A percentile compares a stretch with the other conserved stretches of the same genome.
phyloP scores from a whole-genome alignment of 495 filamentous ascomycete genomes.

The Xylaria nigripes region DNA sequence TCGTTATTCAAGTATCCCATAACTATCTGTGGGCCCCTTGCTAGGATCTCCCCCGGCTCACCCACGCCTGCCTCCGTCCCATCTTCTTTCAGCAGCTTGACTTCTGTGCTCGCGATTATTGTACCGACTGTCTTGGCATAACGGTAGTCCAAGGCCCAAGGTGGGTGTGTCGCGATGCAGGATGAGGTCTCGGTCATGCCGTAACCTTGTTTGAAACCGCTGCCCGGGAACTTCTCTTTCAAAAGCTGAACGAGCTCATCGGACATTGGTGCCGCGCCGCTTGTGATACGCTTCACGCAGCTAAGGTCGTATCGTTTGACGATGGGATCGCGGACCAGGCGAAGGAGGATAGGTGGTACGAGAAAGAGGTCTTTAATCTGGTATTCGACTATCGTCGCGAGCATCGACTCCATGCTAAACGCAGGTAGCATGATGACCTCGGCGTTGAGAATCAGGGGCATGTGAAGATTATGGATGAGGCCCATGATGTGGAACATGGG shows the following conservation, averaged over 20 bases:
- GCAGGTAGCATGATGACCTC: constrained; percentile 40
- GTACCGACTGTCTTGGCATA: constrained; percentile 52
- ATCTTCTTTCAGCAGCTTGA: constrained; percentile 52
- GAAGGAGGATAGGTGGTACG: constrained; percentile 63
- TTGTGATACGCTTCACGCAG: constrained; percentile 43
- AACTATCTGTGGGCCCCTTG: constrained; percentile 47
- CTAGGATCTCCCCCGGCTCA: constrained; percentile 53
- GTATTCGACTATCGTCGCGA: constrained; percentile 44
- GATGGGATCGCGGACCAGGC: constrained; percentile 54
- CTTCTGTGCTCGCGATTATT: constrained; percentile 48
- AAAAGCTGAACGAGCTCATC: constrained; percentile 54
- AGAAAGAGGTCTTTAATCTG: constrained; percentile 52
- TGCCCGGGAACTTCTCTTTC: constrained; percentile 49
- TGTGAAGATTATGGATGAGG: constrained; percentile 6
- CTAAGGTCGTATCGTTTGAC: constrained; percentile 54
- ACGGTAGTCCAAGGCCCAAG: constrained; percentile 45
- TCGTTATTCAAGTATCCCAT: constrained; percentile 44
- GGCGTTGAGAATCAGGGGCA: constrained; percentile 16
- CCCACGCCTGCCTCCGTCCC: constrained; percentile 39
- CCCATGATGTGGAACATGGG: constrained; percentile 44
- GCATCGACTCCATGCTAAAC: constrained; percentile 52
- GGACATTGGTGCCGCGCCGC: constrained; percentile 57
- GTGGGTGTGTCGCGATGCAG: constrained; percentile 53
- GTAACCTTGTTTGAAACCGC: constrained; percentile 60
- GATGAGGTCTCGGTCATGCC: constrained; percentile 62